Evolutionary conservation across 768 basidiomycete species (phyloP), one percentile per base, ranked within the genome.

Genomic region (Amanita muscaria): DNA sequence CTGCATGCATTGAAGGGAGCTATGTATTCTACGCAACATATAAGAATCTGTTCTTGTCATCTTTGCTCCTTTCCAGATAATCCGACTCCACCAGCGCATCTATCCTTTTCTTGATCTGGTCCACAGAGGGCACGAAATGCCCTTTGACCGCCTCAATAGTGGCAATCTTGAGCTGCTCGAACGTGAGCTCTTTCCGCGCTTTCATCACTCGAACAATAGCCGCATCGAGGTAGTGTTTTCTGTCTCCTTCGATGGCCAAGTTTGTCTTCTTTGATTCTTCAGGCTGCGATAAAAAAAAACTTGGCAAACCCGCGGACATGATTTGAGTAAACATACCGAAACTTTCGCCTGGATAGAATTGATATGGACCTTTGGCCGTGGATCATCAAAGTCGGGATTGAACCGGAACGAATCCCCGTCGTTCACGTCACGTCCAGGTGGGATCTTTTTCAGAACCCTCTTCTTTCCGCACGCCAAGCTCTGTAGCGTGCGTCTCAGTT

Each of bases 141-240:
- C 68, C 80, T 63, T 83, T 86, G 38, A 98, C 88, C 18, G 90
- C 83, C 15, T 88, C 82, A 46, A 96, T 80, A 8, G 88, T 88
- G 51, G 81, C 80, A 40, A 79, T 76, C 63, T 88, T 83, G 55
- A 98, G 72, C 52, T 83, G 73, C 53, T 86, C 79, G 54, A 89
- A 80, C 19, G 67, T 69, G 63, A 94, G 68, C 63, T 86, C 84
- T 66, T 94, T 98, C 54, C 79, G 77, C 2, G 79, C 81, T 61
- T 98, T 98, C 91, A 98, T 93, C 56, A 94, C 80, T 5, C 96
- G 82, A 25, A 99, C 94, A 54, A 99, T 93, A 16, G 93, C 93
- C 1, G 92, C 92, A 53, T 98, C 91, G 11, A 98, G 70, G 47
- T 82, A 80, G 54, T 82, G 76, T 49, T 83, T 81, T 48, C 94